Base-by-base conservation (phyloP, 2,329 filamentous ascomycete genomes). In the Exophiala lecanii-corni region DNA sequence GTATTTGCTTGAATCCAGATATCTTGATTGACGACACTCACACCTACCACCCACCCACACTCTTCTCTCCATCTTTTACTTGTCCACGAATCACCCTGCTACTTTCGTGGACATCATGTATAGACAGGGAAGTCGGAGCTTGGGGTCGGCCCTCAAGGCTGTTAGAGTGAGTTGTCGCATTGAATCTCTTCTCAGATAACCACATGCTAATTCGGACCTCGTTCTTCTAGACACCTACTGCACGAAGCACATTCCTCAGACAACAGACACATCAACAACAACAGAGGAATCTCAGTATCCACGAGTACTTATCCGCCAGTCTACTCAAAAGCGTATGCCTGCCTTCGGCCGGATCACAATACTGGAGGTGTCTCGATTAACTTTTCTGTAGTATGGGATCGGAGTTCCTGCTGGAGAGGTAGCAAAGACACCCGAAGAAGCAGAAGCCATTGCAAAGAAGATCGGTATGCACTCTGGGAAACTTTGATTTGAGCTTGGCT, bases 251-350 rank as follows among this genome's bases (percentile, higher is more conserved):
- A n/a, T 78, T 60, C 77, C 7, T 13, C 16, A 13, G 10, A n/a
- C 71, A 58, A n/a, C n/a, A n/a, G n/a, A n/a, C n/a, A n/a, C n/a
- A n/a, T n/a, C 78, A 75, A 62, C 84, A 92, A 71, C 89, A 96
- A 73, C 80, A 78, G 71, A 81, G 92, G 74, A 82, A 85, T 63
- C 80, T 98, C 65, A 92, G 88, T 65, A 95, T 98, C 63, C 92
- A 98, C 77, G 92, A 98, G 75, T 97, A 96, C 74, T 84, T 91
- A 63, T 96, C 92, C 60, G 88, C 89, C 60, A 86, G 89, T 68
- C 82, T 98, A 58, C 79, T 98, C 62, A 86, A 81, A 62, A 71
- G 69, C 59, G 78, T 81, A 71, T 52, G 68, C 59, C 42, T 26
- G 6, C 23, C n/a, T n/a, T n/a, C n/a, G n/a, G n/a, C n/a, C n/a